A percentile compares a stretch with the other conserved stretches of the same genome.
phyloP scores from a whole-genome alignment of 495 filamentous ascomycete species.

The Penicillium flavigenum region DNA sequence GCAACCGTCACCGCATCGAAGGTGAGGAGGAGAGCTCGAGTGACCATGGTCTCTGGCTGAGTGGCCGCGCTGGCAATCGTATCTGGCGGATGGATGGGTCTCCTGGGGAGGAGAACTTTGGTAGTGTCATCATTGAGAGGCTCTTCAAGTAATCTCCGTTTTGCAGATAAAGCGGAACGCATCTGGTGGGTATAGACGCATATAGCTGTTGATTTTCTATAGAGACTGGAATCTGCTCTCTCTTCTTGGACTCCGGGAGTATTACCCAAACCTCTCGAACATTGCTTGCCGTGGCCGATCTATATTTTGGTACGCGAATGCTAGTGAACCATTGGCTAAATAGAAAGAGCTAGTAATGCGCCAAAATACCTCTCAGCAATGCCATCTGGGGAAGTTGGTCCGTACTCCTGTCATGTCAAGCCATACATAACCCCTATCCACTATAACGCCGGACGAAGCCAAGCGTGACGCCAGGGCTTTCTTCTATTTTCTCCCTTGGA shows the following conservation, averaged over 20 bases:
- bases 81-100: slow-evolving; percentile 63
- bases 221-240: background rate
- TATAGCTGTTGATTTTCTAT: slow-evolving; percentile 4
- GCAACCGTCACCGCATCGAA: slow-evolving; percentile 60
- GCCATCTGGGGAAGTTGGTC: background rate
- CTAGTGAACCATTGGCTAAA: background rate
- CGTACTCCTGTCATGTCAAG: slow-evolving; percentile 11
- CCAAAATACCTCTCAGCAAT: background rate
- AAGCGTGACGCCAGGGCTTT: background rate
- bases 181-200: slow-evolving; percentile 6
- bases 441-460: background rate
- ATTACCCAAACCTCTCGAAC: background rate
- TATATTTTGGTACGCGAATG: background rate
- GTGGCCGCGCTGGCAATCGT: slow-evolving; percentile 67
- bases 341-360: slow-evolving; percentile 5
- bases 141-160: slow-evolving; percentile 33
- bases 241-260: background rate
- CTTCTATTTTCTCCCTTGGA: background rate
- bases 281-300: background rate
- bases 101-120: slow-evolving; percentile 45
- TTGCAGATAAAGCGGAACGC: background rate
- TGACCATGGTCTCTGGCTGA: slow-evolving; percentile 76
- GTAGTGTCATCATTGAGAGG: slow-evolving; percentile 41
- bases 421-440: background rate
- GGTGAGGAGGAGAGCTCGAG: slow-evolving; percentile 54